Evolutionary conservation across 768 basidiomycete species (phyloP).

Genomic region (Mycena leptocephala): DNA sequence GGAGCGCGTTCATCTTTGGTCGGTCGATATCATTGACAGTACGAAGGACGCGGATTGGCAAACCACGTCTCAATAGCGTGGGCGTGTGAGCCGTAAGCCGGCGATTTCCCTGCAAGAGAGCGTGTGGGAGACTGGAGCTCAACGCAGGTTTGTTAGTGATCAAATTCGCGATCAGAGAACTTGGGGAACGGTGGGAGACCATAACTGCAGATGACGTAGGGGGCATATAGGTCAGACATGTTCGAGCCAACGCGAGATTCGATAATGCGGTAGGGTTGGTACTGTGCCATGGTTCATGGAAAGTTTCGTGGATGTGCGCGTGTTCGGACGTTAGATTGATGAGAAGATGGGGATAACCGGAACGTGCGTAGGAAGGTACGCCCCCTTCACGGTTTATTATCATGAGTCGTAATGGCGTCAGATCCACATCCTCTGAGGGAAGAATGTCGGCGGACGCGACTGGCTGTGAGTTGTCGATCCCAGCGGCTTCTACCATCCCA

Average conservation of each 20-base stretch:
- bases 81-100: slow-evolving; percentile 93
- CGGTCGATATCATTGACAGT: slow-evolving; percentile 80
- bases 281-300: slow-evolving; percentile 81
- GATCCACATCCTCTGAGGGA: slow-evolving; percentile 73
- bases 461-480: slow-evolving; percentile 47
- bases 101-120: slow-evolving; percentile 89
- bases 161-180: slow-evolving; percentile 95
- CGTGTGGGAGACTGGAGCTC: slow-evolving; percentile 95
- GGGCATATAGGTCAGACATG: slow-evolving; percentile 94
- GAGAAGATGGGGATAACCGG: slow-evolving; percentile 94
- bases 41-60: slow-evolving; percentile 89
- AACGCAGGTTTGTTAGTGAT: slow-evolving; percentile 99
- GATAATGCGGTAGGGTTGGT: slow-evolving; percentile 89
- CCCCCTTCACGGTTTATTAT: slow-evolving; percentile 98
- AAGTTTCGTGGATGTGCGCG: slow-evolving; percentile 88
- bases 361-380: slow-evolving; percentile 96
- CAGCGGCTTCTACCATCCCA: slow-evolving; percentile 81
- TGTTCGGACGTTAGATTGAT: slow-evolving; percentile 95
- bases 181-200: slow-evolving; percentile 97
- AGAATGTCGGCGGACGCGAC: slow-evolving; percentile 52
- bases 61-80: slow-evolving; percentile 91
- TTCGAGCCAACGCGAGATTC: slow-evolving; percentile 88
- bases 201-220: slow-evolving; percentile 94
- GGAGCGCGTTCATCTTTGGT: slow-evolving; percentile 80
- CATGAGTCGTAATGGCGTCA: slow-evolving; percentile 96